Conservation (phyloP, 306 rosid species). For the Sophora flavescens region DNA sequence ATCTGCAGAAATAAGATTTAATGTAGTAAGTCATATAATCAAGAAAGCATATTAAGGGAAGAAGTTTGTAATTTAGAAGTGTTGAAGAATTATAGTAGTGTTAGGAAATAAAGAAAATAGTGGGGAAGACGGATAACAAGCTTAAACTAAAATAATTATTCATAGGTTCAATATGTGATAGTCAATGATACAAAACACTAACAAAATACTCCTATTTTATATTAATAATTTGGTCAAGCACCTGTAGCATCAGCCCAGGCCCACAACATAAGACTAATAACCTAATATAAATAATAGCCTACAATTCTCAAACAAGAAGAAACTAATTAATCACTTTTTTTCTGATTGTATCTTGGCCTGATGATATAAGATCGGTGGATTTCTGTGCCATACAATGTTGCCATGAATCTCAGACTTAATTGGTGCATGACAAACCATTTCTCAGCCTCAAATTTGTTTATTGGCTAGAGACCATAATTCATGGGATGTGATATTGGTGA, state of each 20-base stretch:
- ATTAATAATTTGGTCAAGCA: no score
- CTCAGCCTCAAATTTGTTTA: conserved; percentile 4
- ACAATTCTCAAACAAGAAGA: not conserved
- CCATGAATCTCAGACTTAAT: conserved; percentile 16
- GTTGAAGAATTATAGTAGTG: no score
- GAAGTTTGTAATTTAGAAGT: not conserved
- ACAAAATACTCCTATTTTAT: no score
- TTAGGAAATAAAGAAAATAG: no score
- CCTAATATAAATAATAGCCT: not conserved
- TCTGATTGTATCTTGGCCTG: not conserved
- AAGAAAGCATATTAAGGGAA: conserved; percentile 29
- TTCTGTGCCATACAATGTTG: not conserved
- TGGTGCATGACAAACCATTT: conserved; percentile 8
- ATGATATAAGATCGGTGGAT: not conserved
- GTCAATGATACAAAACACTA: no score
- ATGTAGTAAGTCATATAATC: not conserved
- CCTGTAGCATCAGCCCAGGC: no score
- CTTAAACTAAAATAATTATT: no score
- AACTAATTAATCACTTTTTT: conserved; percentile 3
- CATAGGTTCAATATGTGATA: no score
- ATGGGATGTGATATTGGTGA: not conserved
- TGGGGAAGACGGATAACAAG: no score
- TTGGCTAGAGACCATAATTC: conserved; percentile 2
- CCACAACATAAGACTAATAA: no score
- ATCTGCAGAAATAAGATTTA: not conserved